These are phyloP conservation scores for Chlamydomonas applanata DNA, from an alignment of 139 green algal genomes.

Conservation along the genomic window DNA sequence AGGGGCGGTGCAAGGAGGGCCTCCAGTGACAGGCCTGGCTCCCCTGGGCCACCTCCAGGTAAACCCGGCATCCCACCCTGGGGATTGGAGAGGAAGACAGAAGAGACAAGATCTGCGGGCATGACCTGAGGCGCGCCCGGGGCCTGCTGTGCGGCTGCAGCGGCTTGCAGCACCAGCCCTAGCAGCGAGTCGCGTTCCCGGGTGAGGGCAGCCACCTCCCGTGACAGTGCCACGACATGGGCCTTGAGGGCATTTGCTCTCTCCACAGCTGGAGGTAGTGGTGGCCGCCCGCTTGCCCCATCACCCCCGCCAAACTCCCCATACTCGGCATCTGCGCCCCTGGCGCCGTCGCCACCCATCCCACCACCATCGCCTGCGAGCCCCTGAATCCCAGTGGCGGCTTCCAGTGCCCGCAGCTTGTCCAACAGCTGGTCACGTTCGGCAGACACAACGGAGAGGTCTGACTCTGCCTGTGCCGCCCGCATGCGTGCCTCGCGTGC, in stretches of 20 bases:
- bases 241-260: background rate
- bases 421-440: background rate
- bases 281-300: background rate
- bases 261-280: background rate
- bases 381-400: background rate
- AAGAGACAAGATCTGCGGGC: too few relatives aligned
- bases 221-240: conserved; percentile 12
- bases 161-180: conserved; percentile 15
- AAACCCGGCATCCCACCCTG: too few relatives aligned
- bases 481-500: conserved; percentile 22
- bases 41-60: too few relatives aligned
- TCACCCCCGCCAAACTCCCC: too few relatives aligned
- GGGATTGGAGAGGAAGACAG: too few relatives aligned
- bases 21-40: too few relatives aligned
- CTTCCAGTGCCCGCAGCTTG: background rate
- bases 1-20: too few relatives aligned
- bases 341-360: background rate
- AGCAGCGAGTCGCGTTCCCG: conserved; percentile 31
- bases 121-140: too few relatives aligned
- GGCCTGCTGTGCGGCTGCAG: too few relatives aligned
- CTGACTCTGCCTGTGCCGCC: background rate
- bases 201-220: conserved; percentile 28
- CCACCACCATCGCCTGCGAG: background rate
- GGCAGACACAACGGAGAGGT: background rate
- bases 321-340: too few relatives aligned